phyloP scores from a whole-genome alignment of 2,329 filamentous ascomycete species.

The Pyricularia pennisetigena region DNA sequence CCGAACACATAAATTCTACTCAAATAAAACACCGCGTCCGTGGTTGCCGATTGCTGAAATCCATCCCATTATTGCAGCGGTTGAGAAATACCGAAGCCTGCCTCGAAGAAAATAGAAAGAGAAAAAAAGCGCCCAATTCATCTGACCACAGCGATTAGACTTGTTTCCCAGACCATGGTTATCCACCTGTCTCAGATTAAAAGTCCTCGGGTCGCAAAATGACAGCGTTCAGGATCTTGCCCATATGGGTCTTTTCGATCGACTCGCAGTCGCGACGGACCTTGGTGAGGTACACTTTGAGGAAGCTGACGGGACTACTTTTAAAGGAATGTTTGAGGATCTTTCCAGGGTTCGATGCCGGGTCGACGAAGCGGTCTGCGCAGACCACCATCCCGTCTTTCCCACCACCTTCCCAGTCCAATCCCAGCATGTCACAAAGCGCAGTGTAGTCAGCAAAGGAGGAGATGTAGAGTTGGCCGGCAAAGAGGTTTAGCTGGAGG shows the following conservation, averaged over 20 bases:
- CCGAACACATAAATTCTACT: background rate
- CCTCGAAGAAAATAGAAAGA: background rate
- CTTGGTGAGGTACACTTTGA: conserved; percentile 23
- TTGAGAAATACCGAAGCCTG: background rate
- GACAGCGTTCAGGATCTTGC: conserved; percentile 28
- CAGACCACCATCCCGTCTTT: background rate
- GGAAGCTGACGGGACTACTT: background rate
- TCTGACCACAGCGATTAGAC: background rate
- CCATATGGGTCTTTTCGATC: conserved; percentile 32
- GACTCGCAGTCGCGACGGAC: conserved; percentile 25
- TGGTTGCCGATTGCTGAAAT: background rate
- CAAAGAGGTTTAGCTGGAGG: conserved; percentile 52
- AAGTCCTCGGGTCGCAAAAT: conserved; percentile 1
- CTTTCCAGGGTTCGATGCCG: background rate
- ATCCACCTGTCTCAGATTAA: background rate
- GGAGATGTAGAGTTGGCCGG: conserved; percentile 55
- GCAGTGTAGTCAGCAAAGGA: conserved; percentile 42
- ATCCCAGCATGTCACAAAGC: conserved; percentile 40
- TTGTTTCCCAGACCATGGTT: background rate
- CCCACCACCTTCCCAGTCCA: background rate
- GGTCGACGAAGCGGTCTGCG: conserved; percentile 2
- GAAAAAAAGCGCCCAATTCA: background rate
- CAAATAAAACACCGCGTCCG: background rate
- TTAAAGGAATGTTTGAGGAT: background rate
- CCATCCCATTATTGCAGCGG: background rate